These are phyloP conservation scores for Coniochaeta ligniaria DNA, from an alignment of 2,329 filamentous ascomycete genomes.

Conservation along the genomic window DNA sequence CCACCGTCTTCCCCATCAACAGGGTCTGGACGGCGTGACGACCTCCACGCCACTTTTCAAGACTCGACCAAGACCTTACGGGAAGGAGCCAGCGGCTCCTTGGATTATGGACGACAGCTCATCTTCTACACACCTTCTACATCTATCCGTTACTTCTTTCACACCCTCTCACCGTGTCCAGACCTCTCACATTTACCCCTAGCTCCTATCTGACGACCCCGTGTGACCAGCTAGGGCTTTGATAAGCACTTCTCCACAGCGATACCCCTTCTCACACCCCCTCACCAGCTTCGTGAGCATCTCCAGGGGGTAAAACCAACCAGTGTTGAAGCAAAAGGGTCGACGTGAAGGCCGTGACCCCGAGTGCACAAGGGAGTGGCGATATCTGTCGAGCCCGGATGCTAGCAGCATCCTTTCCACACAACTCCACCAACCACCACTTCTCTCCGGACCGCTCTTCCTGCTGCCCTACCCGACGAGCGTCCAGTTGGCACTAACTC, in stretches of 20 bases:
- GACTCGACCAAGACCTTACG: not conserved
- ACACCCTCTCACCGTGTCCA: not conserved
- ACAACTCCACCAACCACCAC: not conserved
- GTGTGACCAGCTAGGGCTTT: not conserved
- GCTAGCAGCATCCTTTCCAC: not conserved
- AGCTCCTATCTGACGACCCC: not conserved
- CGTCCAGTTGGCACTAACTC: not conserved
- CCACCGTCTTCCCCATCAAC: not conserved
- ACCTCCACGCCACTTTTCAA: not conserved
- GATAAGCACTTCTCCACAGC: not conserved
- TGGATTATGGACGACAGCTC: not conserved
- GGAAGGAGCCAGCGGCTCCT: not conserved
- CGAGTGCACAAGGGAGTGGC: too few relatives aligned
- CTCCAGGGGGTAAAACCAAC: not conserved
- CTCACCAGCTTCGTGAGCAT: not conserved
- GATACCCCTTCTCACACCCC: not conserved
- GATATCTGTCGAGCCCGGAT: not conserved
- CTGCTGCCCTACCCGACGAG: not conserved
- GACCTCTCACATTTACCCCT: not conserved
- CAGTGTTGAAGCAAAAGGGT: not conserved
- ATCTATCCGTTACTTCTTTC: not conserved
- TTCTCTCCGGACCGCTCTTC: not conserved
- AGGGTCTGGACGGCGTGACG: not conserved
- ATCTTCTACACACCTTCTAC: not conserved
- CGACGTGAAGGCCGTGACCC: not conserved